Conservation (phyloP, 805 yeast species). For the Nakazawaea populi region DNA sequence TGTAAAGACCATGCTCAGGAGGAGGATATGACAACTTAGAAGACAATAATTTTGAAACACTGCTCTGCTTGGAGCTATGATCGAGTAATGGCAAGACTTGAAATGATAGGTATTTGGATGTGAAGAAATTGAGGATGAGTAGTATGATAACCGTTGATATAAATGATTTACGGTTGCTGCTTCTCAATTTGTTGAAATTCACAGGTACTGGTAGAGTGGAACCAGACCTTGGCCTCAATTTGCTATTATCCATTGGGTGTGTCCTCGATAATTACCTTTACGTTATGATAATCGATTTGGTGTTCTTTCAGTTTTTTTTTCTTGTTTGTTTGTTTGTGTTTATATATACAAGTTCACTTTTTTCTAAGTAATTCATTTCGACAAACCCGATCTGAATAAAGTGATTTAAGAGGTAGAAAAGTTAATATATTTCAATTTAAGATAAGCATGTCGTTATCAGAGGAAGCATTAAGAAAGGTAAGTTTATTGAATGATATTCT, state of each 20-base stretch:
- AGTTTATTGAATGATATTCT: neutral
- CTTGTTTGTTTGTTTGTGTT: neutral
- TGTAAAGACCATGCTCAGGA: conserved; percentile 35
- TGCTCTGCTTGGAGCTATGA: conserved; percentile 1
- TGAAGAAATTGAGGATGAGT: conserved; percentile 7
- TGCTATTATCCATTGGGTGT: neutral
- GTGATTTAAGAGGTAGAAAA: too few relatives aligned
- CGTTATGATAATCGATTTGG: neutral
- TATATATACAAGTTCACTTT: too few relatives aligned
- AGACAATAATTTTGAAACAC: conserved; percentile 7
- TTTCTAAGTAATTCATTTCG: too few relatives aligned
- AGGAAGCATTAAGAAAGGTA: conserved; percentile 9
- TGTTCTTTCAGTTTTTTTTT: neutral
- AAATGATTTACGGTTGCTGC: conserved; percentile 1
- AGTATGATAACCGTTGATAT: neutral
- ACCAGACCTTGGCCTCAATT: conserved; percentile 9
- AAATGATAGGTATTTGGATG: conserved; percentile 7
- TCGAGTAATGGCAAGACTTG: conserved; percentile 9
- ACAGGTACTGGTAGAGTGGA: conserved; percentile 10
- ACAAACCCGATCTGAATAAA: too few relatives aligned
- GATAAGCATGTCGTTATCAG: conserved; percentile 6
- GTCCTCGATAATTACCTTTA: neutral
- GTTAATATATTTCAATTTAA: too few relatives aligned
- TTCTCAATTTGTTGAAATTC: conserved; percentile 6
- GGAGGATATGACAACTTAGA: neutral